Evolutionary conservation across 331 rosid species (phyloP), one percentile per base, ranked within the genome.

Genomic region (Malus hybrid): DNA sequence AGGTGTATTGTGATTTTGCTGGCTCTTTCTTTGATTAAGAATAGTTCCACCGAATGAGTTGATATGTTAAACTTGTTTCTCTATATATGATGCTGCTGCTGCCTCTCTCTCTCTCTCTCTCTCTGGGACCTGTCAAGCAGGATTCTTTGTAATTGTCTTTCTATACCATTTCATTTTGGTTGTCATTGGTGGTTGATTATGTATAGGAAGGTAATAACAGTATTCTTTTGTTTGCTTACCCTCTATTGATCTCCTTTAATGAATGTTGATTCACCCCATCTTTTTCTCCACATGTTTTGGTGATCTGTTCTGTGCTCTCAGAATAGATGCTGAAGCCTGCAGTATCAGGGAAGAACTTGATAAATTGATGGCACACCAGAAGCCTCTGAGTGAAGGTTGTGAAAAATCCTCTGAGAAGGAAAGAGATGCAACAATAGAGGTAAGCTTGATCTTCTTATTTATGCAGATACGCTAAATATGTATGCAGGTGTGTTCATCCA

Each of bases 241-340:
- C 50, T 54, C 32, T n/a, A 29, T 54, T 10, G 48, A 29, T 15
- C 31, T 54, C 12, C 9, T 31, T 70, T n/a, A 31, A 32, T 20
- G 54, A 34, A 12, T 34, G 52, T 36, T 29, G 4, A 4, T 59
- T 69, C 44, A 10, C 73, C 70, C 44, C 29, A 39, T 65, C 76
- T 54, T 19, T 55, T 79, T 71, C 67, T 76, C 70, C 74, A 61
- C 59, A 64, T 75, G 59, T 52, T 80, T 83, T 77, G 76, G 81
- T 78, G 76, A 86, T 71, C 61, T 71, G 65, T 73, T 84, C 59
- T 76, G 46, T 78, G 79, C 63, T 86, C 84, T 79, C 98, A 93
- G 98, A 87, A 83, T 93, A 87, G 97, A 91, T 83, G 93, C 87
- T 39, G 96, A 93, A 83, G 93, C 82, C 70, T 42, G 81, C 78